These are phyloP conservation scores for Tricholoma sp. DNA, from an alignment of 768 basidiomycete species.

Conservation along the genomic window DNA sequence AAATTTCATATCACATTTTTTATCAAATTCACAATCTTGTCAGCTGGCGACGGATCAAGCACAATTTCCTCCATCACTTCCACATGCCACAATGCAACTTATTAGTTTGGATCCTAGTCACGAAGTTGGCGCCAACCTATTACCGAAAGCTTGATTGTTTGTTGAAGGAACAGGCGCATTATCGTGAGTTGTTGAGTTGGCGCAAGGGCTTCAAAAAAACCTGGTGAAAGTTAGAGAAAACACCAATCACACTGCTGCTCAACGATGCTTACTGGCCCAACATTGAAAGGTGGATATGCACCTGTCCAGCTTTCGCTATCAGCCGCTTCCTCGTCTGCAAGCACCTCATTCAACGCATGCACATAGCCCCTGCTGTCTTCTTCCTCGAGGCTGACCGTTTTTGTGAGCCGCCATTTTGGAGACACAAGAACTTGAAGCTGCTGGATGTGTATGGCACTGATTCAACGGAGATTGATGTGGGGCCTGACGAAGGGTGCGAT, in stretches of 20 bases:
- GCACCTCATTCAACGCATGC: not conserved
- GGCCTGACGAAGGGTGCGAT: not conserved
- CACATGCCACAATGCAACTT: constrained; percentile 26
- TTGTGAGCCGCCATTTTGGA: not conserved
- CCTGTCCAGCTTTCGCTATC: constrained; percentile 1
- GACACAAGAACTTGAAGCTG: not conserved
- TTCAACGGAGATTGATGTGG: not conserved
- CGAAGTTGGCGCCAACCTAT: constrained; percentile 18
- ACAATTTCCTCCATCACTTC: constrained; percentile 29
- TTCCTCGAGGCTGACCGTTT: not conserved
- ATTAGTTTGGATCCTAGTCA: constrained; percentile 26
- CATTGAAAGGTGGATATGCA: constrained; percentile 10
- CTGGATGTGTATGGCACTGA: not conserved
- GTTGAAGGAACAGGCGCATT: not conserved
- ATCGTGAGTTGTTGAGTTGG: constrained; percentile 10
- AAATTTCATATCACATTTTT: not conserved
- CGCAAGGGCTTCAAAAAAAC: constrained; percentile 14
- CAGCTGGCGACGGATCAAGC: constrained; percentile 30
- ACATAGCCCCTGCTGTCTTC: not conserved
- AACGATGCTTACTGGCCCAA: constrained; percentile 15
- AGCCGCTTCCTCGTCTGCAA: not conserved
- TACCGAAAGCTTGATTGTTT: not conserved
- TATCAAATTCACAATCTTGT: not conserved
- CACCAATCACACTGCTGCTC: constrained; percentile 13
- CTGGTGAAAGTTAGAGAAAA: constrained; percentile 12